These are phyloP conservation scores for Botrytis squamosa DNA, from an alignment of 2,329 filamentous ascomycete species.

Conservation along the genomic window DNA sequence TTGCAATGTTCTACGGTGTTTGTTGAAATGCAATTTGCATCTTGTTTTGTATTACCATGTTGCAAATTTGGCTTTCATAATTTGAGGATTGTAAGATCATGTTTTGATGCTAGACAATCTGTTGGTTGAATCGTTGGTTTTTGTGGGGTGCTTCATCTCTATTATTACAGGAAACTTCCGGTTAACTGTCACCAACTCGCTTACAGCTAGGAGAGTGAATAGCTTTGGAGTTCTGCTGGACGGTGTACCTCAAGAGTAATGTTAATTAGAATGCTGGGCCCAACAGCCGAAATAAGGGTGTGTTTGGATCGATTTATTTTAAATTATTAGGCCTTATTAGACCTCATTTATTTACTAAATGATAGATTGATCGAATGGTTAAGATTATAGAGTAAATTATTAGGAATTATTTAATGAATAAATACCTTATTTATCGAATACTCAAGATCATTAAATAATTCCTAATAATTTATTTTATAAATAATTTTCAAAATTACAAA, in stretches of 20 bases:
- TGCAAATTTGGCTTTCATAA: background rate
- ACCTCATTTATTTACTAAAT: too few relatives aligned
- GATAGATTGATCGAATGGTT: too few relatives aligned
- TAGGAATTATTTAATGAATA: too few relatives aligned
- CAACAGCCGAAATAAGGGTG: too few relatives aligned
- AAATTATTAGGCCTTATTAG: too few relatives aligned
- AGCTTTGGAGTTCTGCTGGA: background rate
- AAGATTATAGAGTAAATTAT: too few relatives aligned
- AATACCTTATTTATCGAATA: too few relatives aligned
- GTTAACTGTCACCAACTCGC: background rate
- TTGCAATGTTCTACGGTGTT: background rate
- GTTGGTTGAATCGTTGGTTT: background rate
- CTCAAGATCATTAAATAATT: too few relatives aligned
- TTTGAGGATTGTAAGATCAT: background rate
- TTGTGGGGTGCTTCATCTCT: background rate
- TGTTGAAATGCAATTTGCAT: background rate
- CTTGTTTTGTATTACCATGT: background rate
- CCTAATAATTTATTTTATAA: too few relatives aligned
- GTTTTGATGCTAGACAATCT: background rate
- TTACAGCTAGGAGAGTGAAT: background rate
- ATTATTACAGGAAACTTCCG: background rate
- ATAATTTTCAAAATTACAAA: too few relatives aligned
- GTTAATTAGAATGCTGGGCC: too few relatives aligned
- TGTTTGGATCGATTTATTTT: too few relatives aligned
- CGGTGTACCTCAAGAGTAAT: background rate